Evolutionary conservation across 208 protist genomes (phyloP).

Genomic region (Sergeia podlipaevii): DNA sequence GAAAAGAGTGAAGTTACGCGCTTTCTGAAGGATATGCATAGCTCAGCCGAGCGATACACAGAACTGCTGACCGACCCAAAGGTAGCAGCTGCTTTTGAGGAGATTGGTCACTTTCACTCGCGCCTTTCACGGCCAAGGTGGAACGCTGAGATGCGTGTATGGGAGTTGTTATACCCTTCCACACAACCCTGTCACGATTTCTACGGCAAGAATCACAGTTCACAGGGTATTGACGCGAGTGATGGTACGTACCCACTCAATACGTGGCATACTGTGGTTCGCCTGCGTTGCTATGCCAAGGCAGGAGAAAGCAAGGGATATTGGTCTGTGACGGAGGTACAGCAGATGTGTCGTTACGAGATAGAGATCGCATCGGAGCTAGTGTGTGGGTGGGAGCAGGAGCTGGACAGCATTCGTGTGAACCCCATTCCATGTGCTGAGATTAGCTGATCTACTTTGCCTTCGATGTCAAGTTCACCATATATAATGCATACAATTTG

Average conservation of each 20-base stretch:
- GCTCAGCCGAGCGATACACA: constrained; percentile 3
- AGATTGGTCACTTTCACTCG: constrained; percentile 53
- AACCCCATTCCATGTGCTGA: constrained; percentile 78
- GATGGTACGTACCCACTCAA: constrained; percentile 11
- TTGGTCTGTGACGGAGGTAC: constrained; percentile 67
- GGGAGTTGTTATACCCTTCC: constrained; percentile 73
- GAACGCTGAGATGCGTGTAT: constrained; percentile 44
- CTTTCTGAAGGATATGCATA: constrained; percentile 32
- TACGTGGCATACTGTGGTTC: constrained; percentile 66
- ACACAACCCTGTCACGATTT: constrained; percentile 8
- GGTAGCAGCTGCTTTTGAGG: constrained; percentile 26
- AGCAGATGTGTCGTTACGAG: constrained; percentile 58
- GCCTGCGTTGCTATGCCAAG: constrained; percentile 36
- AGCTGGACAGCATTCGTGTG: constrained; percentile 52
- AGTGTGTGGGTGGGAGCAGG: constrained; percentile 76
- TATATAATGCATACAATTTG: background rate
- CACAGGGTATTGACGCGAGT: background rate
- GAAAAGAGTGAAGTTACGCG: constrained; percentile 15
- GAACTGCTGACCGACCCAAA: constrained; percentile 16
- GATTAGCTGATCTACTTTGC: constrained; percentile 9
- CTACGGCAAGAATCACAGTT: constrained; percentile 4
- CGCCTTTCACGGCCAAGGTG: constrained; percentile 43
- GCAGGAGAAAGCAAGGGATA: background rate
- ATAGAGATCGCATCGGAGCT: constrained; percentile 43
- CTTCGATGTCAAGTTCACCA: background rate